phyloP scores from a whole-genome alignment of 306 rosid species.

The Parietaria judaica region DNA sequence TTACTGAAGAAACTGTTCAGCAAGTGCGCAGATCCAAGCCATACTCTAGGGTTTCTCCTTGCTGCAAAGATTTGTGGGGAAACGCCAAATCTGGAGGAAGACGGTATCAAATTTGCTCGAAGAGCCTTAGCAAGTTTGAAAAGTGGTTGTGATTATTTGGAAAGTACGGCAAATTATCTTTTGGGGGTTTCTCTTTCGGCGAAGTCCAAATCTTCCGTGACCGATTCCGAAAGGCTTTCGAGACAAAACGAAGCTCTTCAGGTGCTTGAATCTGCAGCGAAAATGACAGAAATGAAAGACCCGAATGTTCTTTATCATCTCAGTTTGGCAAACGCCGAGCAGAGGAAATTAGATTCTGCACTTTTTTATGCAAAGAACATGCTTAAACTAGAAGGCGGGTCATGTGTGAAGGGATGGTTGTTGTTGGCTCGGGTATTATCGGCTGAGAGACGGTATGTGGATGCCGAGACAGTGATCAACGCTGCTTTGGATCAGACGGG shows the following conservation, averaged over 20 bases:
- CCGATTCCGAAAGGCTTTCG: conserved; percentile 54
- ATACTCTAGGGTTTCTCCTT: conserved; percentile 54
- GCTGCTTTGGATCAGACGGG: conserved; percentile 86
- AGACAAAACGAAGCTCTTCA: conserved; percentile 60
- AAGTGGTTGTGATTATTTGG: conserved; percentile 51
- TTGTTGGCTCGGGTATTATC: conserved; percentile 70
- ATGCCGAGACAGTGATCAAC: conserved; percentile 59
- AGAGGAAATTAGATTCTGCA: conserved; percentile 71
- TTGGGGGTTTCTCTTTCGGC: conserved; percentile 77
- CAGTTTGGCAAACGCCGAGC: conserved; percentile 68
- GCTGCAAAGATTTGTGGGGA: conserved; percentile 86
- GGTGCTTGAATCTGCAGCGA: conserved; percentile 54
- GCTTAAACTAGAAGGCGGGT: conserved; percentile 61
- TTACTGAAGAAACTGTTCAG: conserved; percentile 59
- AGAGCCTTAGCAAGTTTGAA: conserved; percentile 47
- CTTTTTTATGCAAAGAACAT: conserved; percentile 46
- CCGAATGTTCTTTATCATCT: conserved; percentile 51
- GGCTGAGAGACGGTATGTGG: conserved; percentile 59
- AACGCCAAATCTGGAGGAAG: conserved; percentile 42
- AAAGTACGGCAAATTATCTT: conserved; percentile 51
- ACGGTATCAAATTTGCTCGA: conserved; percentile 47
- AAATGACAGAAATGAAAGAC: conserved; percentile 49
- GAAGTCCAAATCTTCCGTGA: conserved; percentile 42
- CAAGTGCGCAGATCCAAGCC: conserved; percentile 49
- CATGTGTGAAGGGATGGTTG: conserved; percentile 63